Percentiles rank a stretch among this genome's conserved stretches.
phyloP scores from a whole-genome alignment of 2,329 filamentous ascomycete species.

The Xylaria arbuscula region DNA sequence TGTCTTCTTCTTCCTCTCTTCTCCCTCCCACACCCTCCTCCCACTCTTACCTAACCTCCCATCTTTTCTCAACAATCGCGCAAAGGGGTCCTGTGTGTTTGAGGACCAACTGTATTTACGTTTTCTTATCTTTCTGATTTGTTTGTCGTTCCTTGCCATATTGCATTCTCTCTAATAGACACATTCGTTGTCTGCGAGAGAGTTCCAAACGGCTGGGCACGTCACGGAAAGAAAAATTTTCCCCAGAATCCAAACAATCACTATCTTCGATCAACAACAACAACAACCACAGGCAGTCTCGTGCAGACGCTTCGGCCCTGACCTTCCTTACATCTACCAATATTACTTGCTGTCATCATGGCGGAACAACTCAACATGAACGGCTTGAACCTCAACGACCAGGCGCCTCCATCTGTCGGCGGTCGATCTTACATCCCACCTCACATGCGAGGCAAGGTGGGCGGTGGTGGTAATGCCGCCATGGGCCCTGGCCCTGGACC shows the following conservation, averaged over 20 bases:
- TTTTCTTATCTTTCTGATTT: slow-evolving; percentile 39
- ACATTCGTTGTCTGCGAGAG: slow-evolving; percentile 46
- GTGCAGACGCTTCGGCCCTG: slow-evolving; percentile 28
- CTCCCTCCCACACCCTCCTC: slow-evolving; percentile 30
- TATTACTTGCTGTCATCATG: slow-evolving; percentile 64
- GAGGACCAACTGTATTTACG: slow-evolving; percentile 36
- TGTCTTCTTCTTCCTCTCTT: slow-evolving; percentile 28
- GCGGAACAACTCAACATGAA: slow-evolving; percentile 87
- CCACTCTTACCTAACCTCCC: slow-evolving; percentile 29
- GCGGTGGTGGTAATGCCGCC: slow-evolving; percentile 46
- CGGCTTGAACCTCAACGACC: slow-evolving; percentile 72
- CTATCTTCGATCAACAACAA: slow-evolving; percentile 32
- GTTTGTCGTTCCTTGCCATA: slow-evolving; percentile 38
- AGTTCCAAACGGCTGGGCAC: slow-evolving; percentile 47
- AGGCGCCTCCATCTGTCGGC: slow-evolving; percentile 47
- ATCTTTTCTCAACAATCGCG: slow-evolving; percentile 34
- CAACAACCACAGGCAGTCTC: slow-evolving; percentile 27
- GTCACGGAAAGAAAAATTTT: slow-evolving; percentile 46
- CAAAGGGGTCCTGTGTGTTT: slow-evolving; percentile 36
- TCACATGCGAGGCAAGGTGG: slow-evolving; percentile 76
- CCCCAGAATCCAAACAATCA: slow-evolving; percentile 25
- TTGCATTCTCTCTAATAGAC: slow-evolving; percentile 47
- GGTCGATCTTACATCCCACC: slow-evolving; percentile 83
- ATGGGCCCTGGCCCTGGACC: slow-evolving; percentile 48
- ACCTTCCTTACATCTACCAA: slow-evolving; percentile 33